A percentile compares a stretch with the other conserved stretches of the same genome.
These are phyloP conservation scores for Collybiopsis luxurians DNA, from an alignment of 768 basidiomycete species.

Conservation along the genomic window DNA sequence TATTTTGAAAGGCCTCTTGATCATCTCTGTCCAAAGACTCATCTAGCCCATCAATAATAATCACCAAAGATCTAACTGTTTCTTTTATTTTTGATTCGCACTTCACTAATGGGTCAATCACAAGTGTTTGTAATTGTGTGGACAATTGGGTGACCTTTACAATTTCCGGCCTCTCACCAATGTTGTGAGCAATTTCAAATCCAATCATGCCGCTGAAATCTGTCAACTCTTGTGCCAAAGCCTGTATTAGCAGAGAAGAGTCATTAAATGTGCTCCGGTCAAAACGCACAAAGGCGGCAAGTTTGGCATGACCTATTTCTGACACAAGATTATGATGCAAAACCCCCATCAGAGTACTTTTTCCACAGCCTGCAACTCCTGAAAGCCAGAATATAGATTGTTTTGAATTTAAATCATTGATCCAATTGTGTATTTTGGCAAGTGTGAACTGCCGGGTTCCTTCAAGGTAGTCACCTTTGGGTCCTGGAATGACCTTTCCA, in stretches of 20 bases:
- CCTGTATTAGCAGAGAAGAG: not conserved
- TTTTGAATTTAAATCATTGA: not conserved
- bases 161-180: not conserved
- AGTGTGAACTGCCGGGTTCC: not conserved
- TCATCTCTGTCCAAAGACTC: not conserved
- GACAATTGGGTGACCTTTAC: not conserved
- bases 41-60: not conserved
- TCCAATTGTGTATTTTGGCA: not conserved
- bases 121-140: not conserved
- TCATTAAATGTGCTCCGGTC: not conserved
- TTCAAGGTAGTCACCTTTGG: too few species aligned
- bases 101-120: not conserved
- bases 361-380: not conserved
- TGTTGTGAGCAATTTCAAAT: not conserved
- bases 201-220: not conserved
- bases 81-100: not conserved
- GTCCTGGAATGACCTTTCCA: too few species aligned
- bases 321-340: not conserved
- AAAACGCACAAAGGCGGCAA: not conserved
- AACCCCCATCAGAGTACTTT: slow-evolving; percentile 1
- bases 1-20: not conserved
- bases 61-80: not conserved
- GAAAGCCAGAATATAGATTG: not conserved
- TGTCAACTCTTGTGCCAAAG: not conserved
- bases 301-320: not conserved